Percentiles rank a stretch among this genome's conserved stretches.
Evolutionary conservation across 495 filamentous ascomycete genomes (phyloP).

Genomic region (Aspergillus campestris): DNA sequence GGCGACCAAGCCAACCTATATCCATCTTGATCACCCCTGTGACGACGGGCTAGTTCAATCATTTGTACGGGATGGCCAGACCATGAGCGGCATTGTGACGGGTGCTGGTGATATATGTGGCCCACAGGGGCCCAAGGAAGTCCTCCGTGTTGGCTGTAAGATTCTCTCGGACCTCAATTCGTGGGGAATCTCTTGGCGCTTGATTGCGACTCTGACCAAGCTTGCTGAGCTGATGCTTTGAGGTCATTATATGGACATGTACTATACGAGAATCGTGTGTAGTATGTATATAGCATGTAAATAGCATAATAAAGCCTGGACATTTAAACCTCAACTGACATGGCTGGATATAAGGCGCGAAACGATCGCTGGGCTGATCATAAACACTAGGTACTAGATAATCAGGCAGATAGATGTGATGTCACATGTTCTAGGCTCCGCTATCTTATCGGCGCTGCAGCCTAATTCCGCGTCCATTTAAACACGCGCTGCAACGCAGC

Average conservation of each 20-base stretch:
- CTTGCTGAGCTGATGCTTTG: constrained; percentile 18
- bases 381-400: not conserved
- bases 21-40: constrained; percentile 44
- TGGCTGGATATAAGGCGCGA: no score
- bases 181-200: constrained; percentile 33
- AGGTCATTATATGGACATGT: not conserved
- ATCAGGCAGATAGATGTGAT: constrained; percentile 1
- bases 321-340: no score
- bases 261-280: not conserved
- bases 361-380: no score
- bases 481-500: no score
- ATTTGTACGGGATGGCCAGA: constrained; percentile 41
- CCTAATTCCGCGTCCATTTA: constrained; percentile 16
- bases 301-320: not conserved
- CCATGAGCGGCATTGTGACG: constrained; percentile 38
- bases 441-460: constrained; percentile 27
- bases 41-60: constrained; percentile 48
- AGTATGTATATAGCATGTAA: not conserved
- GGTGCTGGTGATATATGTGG: constrained; percentile 44
- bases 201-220: constrained; percentile 22
- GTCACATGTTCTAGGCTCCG: constrained; percentile 9
- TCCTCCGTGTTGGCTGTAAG: constrained; percentile 36
- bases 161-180: constrained; percentile 26
- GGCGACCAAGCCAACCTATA: constrained; percentile 21
- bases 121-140: constrained; percentile 30